A percentile compares a stretch with the other conserved stretches of the same genome.
Conservation (phyloP, 805 yeast species). For the Wickerhamomyces bovis region DNA sequence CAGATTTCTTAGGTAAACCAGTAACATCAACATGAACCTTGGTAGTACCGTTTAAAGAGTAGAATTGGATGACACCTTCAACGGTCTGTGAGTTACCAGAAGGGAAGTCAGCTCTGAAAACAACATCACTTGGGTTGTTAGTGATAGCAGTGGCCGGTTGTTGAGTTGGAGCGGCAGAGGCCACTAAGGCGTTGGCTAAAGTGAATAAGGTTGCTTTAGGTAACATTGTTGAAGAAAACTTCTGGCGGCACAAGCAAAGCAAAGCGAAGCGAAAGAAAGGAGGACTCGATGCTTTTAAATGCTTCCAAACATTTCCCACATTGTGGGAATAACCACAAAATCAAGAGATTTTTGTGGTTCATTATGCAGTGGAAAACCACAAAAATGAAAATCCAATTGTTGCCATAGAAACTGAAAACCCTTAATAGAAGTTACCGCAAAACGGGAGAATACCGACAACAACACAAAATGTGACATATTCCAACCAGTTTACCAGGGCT, state of each 20-base stretch:
- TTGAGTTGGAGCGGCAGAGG: conserved; percentile 4
- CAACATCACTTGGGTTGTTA: conserved; percentile 22
- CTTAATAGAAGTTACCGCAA: not conserved
- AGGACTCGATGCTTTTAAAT: not conserved
- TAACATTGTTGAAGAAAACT: conserved; percentile 8
- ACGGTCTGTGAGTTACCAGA: conserved; percentile 28
- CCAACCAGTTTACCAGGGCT: not conserved
- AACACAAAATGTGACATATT: not conserved
- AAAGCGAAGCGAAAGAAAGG: not conserved
- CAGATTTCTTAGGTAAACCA: conserved; percentile 60
- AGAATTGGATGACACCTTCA: conserved; percentile 52
- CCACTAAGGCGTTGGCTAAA: conserved; percentile 8
- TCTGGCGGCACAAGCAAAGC: not conserved
- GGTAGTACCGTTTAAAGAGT: conserved; percentile 52
- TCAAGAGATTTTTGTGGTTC: not conserved
- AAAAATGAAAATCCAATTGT: not conserved
- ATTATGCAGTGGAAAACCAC: not conserved
- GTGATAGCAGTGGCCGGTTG: conserved; percentile 12
- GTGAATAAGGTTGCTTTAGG: conserved; percentile 6
- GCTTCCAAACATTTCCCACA: not conserved
- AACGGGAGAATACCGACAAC: not conserved
- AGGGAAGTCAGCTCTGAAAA: conserved; percentile 27
- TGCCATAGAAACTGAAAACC: not conserved
- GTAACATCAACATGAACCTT: conserved; percentile 66
- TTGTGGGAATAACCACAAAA: not conserved